phyloP scores from a whole-genome alignment of 176 grass and related monocot species.

The Rhynchospora breviuscula region DNA sequence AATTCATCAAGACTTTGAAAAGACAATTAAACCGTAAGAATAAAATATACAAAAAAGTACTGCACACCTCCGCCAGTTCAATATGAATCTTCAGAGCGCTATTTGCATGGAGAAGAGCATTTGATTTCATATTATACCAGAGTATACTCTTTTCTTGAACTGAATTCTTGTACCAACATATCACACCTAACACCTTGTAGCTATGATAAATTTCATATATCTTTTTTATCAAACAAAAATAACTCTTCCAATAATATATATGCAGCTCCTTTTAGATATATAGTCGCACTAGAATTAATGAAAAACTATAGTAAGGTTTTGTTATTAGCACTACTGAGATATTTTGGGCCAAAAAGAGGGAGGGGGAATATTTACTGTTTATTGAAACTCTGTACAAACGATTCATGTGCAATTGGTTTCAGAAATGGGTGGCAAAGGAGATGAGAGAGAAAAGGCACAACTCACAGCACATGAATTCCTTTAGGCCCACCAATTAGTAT shows the following conservation, averaged over 20 bases:
- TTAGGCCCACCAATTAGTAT: conserved; percentile 7
- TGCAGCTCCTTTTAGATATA: neutral
- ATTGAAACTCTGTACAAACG: neutral
- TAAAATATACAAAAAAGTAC: neutral
- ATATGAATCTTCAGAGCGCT: neutral
- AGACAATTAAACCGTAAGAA: neutral
- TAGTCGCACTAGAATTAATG: too few relatives aligned
- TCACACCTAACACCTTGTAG: too few relatives aligned
- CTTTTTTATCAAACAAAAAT: neutral
- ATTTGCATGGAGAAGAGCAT: neutral
- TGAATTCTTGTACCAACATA: too few relatives aligned
- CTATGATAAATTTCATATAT: neutral
- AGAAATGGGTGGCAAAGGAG: neutral
- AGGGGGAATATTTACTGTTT: neutral
- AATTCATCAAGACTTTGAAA: conserved; percentile 23
- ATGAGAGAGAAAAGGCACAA: conserved; percentile 1
- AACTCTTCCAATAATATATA: neutral
- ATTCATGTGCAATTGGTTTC: conserved; percentile 23
- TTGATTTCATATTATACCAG: too few relatives aligned
- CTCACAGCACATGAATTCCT: conserved; percentile 14
- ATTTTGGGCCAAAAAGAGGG: neutral
- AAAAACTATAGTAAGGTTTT: too few relatives aligned
- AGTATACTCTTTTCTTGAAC: too few relatives aligned
- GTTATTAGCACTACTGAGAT: too few relatives aligned
- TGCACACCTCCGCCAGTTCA: neutral